Evolutionary conservation across 106 monocot species (phyloP).

Genomic region (Vanilla planifolia): DNA sequence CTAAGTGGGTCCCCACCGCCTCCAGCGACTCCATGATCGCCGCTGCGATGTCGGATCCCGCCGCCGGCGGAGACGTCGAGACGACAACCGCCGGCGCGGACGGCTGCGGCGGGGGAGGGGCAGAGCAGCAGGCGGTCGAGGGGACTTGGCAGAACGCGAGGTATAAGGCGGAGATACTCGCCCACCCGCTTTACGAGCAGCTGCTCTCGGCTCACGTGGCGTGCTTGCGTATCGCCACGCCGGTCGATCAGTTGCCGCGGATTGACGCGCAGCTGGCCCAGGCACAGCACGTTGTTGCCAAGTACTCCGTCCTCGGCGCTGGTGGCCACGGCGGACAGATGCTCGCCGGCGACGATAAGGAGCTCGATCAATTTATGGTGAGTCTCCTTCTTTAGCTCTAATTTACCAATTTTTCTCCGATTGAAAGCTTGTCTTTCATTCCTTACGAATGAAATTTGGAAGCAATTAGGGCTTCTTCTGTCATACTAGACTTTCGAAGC

Average conservation of each 20-base stretch:
- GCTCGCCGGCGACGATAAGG: constrained; percentile 29
- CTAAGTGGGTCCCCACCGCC: constrained; percentile 15
- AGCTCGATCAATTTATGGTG: constrained; percentile 80
- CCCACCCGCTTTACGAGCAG: constrained; percentile 72
- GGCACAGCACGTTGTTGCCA: constrained; percentile 54
- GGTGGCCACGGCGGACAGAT: constrained; percentile 6
- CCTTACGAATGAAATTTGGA: too few species aligned
- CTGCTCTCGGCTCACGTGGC: constrained; percentile 69
- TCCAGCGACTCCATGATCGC: constrained; percentile 22
- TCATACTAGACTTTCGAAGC: too few species aligned
- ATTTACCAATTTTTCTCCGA: too few species aligned
- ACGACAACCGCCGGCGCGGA: not conserved
- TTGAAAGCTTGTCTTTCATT: too few species aligned
- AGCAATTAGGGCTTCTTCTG: too few species aligned
- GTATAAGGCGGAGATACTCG: constrained; percentile 58
- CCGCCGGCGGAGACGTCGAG: constrained; percentile 1
- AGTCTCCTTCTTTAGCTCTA: not conserved
- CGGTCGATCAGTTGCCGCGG: constrained; percentile 75
- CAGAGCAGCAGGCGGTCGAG: constrained; percentile 12
- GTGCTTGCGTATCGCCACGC: constrained; percentile 66
- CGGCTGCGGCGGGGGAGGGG: constrained; percentile 3
- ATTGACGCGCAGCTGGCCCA: constrained; percentile 77
- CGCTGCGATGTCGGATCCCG: constrained; percentile 16
- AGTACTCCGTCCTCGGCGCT: constrained; percentile 37
- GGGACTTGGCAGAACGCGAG: constrained; percentile 38